Evolutionary conservation across 805 yeast species (phyloP).

Genomic region (Debaryomyces hansenii): DNA sequence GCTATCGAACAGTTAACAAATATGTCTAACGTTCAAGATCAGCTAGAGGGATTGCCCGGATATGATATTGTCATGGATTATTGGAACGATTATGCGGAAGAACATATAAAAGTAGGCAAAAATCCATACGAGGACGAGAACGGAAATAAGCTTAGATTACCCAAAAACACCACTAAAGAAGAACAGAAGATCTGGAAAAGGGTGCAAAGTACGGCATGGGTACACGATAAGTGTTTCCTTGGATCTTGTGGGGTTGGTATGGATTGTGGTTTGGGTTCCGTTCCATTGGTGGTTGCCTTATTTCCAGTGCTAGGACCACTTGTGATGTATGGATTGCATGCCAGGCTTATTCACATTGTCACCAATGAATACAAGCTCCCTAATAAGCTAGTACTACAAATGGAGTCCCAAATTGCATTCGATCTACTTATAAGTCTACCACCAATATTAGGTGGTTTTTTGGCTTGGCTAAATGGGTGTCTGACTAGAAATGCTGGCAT

Average conservation of each 20-base stretch:
- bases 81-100: slow-evolving; percentile 68
- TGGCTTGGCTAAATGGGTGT: slow-evolving; percentile 81
- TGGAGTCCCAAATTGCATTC: slow-evolving; percentile 73
- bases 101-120: slow-evolving; percentile 42
- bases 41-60: slow-evolving; percentile 52
- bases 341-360: slow-evolving; percentile 62
- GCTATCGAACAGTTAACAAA: slow-evolving; percentile 23
- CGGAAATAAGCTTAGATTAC: slow-evolving; percentile 62
- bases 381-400: slow-evolving; percentile 54
- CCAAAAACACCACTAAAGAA: slow-evolving; percentile 45
- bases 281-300: slow-evolving; percentile 62
- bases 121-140: slow-evolving; percentile 64
- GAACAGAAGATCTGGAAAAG: slow-evolving; percentile 72
- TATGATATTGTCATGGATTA: slow-evolving; percentile 53
- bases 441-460: slow-evolving; percentile 76
- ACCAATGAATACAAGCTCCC: slow-evolving; percentile 60
- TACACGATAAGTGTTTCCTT: slow-evolving; percentile 77
- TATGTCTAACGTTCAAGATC: slow-evolving; percentile 26
- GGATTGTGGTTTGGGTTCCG: slow-evolving; percentile 77
- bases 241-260: slow-evolving; percentile 68
- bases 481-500: slow-evolving; percentile 88
- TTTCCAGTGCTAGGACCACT: slow-evolving; percentile 86
- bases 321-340: slow-evolving; percentile 76
- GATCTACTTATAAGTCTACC: slow-evolving; percentile 76
- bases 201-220: slow-evolving; percentile 81